These are phyloP conservation scores for Agrocybe chaxingu DNA, from an alignment of 768 basidiomycete species.

Conservation along the genomic window DNA sequence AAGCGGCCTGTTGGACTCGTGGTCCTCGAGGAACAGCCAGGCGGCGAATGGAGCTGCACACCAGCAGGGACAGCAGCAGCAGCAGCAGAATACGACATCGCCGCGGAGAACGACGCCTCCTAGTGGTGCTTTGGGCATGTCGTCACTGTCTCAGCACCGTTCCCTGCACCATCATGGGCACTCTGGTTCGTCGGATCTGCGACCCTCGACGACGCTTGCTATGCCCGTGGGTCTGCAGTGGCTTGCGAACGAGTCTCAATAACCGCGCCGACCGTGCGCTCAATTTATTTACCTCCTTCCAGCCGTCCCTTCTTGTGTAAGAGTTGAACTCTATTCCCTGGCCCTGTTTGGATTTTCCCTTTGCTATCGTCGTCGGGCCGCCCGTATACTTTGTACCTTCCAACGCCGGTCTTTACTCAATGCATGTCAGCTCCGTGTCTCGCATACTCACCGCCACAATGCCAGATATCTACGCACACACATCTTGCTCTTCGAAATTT, in stretches of 20 bases:
- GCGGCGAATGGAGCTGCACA: slow-evolving; percentile 13
- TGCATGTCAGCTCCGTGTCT: neutral
- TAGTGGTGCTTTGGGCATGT: slow-evolving; percentile 10
- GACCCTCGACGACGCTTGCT: slow-evolving; percentile 27
- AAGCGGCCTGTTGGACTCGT: slow-evolving; percentile 67
- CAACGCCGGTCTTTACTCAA: slow-evolving; percentile 3
- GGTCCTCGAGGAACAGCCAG: slow-evolving; percentile 32
- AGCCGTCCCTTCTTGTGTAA: slow-evolving; percentile 3
- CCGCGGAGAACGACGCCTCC: slow-evolving; percentile 27
- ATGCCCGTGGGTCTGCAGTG: slow-evolving; percentile 70
- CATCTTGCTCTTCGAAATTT: neutral
- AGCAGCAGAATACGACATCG: slow-evolving; percentile 19
- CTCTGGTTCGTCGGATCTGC: slow-evolving; percentile 26
- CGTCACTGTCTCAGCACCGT: slow-evolving; percentile 13
- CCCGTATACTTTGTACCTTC: slow-evolving; percentile 2
- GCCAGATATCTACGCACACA: neutral
- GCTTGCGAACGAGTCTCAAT: slow-evolving; percentile 63
- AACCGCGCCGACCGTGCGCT: slow-evolving; percentile 15
- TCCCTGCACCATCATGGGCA: slow-evolving; percentile 12
- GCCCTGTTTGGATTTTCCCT: slow-evolving; percentile 5
- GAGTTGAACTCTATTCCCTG: slow-evolving; percentile 17
- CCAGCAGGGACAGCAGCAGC: slow-evolving; percentile 8
- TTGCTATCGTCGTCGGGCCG: slow-evolving; percentile 8
- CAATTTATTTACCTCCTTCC: slow-evolving; percentile 5
- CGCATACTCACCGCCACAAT: too few relatives aligned